Conservation (phyloP, 2,329 filamentous ascomycete species). For the Colletotrichum incanum region DNA sequence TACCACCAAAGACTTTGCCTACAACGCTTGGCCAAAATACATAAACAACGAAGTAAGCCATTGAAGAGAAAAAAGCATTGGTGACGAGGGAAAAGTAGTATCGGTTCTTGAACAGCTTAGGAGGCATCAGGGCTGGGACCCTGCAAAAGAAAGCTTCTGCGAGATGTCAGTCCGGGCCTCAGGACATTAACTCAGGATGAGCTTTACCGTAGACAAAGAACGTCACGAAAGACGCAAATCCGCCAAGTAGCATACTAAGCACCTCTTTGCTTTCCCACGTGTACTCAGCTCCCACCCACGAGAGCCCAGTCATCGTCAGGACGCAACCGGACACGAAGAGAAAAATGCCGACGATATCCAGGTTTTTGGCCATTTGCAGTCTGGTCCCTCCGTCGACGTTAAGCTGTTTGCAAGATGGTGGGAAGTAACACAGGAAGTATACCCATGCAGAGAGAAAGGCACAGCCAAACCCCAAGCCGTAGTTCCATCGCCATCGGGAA, state of each 20-base stretch:
- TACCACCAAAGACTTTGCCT: slow-evolving; percentile 56
- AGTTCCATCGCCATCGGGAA: slow-evolving; percentile 65
- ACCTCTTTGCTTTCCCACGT: slow-evolving; percentile 45
- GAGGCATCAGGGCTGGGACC: slow-evolving; percentile 59
- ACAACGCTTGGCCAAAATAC: slow-evolving; percentile 63
- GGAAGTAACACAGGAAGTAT: slow-evolving; percentile 63
- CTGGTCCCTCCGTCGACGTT: slow-evolving; percentile 56
- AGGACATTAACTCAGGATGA: background rate
- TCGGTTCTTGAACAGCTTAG: slow-evolving; percentile 58
- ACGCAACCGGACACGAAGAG: slow-evolving; percentile 59
- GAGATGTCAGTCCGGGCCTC: slow-evolving; percentile 44
- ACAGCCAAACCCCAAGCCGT: slow-evolving; percentile 64
- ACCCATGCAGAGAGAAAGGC: slow-evolving; percentile 57
- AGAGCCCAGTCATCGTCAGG: slow-evolving; percentile 27
- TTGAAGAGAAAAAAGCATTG: slow-evolving; percentile 58
- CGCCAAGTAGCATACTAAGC: slow-evolving; percentile 48
- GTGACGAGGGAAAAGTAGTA: slow-evolving; percentile 58
- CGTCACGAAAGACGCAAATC: background rate
- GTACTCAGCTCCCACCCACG: background rate
- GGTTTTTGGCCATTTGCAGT: slow-evolving; percentile 56
- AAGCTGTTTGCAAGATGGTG: slow-evolving; percentile 61
- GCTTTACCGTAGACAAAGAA: slow-evolving; percentile 24
- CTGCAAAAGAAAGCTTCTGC: slow-evolving; percentile 39
- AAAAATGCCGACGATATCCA: slow-evolving; percentile 63
- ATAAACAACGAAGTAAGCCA: slow-evolving; percentile 62